Evolutionary conservation across 345 rosid genomes (phyloP).

Genomic region (Syzygium grande): DNA sequence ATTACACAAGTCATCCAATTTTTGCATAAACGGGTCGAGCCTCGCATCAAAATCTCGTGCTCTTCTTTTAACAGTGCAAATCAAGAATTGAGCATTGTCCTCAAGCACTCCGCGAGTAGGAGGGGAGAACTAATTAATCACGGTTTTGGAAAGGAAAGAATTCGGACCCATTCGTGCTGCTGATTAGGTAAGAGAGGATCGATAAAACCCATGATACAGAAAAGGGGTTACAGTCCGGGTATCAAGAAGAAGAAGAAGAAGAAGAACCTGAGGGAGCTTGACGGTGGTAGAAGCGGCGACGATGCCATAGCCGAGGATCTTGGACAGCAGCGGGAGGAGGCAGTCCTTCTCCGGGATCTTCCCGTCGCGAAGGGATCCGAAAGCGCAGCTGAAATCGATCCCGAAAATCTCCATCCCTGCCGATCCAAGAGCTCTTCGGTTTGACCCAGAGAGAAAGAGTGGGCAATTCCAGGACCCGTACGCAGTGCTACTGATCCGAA

Average conservation of each 20-base stretch:
- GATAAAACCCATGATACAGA: neutral
- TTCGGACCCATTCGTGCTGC: neutral
- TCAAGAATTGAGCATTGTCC: neutral
- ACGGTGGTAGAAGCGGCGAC: slow-evolving; percentile 94
- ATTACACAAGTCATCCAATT: neutral
- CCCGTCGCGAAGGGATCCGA: slow-evolving; percentile 53
- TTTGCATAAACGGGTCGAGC: neutral
- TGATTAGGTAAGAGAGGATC: neutral
- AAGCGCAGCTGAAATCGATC: slow-evolving; percentile 65
- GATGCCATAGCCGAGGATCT: slow-evolving; percentile 85
- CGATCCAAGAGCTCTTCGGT: neutral
- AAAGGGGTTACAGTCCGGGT: neutral
- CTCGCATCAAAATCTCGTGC: neutral
- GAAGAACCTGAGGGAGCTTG: slow-evolving; percentile 77
- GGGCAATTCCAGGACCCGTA: neutral
- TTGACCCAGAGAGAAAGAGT: neutral
- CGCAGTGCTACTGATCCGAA: neutral
- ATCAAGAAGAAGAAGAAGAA: neutral
- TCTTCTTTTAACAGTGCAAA: neutral
- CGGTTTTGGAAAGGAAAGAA: neutral
- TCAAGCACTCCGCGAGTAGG: neutral
- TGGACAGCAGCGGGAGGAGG: slow-evolving; percentile 85
- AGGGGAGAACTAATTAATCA: neutral
- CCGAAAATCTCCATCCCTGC: slow-evolving; percentile 28
- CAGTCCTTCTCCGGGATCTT: slow-evolving; percentile 69